These are phyloP conservation scores for Mycena rebaudengoi DNA, from an alignment of 768 basidiomycete species.

Conservation along the genomic window DNA sequence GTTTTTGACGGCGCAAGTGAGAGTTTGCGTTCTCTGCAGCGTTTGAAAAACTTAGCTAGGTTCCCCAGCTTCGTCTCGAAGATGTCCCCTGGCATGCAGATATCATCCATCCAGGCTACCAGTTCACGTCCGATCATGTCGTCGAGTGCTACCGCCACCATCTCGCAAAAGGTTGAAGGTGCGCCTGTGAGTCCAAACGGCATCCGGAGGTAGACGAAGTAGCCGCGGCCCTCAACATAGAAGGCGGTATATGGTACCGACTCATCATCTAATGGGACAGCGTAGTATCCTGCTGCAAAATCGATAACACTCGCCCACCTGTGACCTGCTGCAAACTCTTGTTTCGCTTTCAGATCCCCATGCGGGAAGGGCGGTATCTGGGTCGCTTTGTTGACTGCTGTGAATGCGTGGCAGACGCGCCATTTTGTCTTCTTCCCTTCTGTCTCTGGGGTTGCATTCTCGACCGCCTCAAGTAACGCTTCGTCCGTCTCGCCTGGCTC, in stretches of 20 bases:
- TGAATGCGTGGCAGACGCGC: too few relatives aligned
- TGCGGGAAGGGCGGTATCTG: slow-evolving; percentile 40
- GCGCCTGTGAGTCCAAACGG: slow-evolving; percentile 32
- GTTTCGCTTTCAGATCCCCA: slow-evolving; percentile 48
- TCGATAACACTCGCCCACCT: slow-evolving; percentile 44
- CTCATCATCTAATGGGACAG: slow-evolving; percentile 25
- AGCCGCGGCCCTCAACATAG: slow-evolving; percentile 47
- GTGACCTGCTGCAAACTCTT: slow-evolving; percentile 44
- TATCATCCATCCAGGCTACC: slow-evolving; percentile 18
- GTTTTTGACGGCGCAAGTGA: slow-evolving; percentile 15
- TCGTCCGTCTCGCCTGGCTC: slow-evolving; percentile 5
- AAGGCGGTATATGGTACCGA: slow-evolving; percentile 41
- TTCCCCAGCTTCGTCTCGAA: slow-evolving; percentile 11
- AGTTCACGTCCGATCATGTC: slow-evolving; percentile 20
- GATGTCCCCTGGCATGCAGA: slow-evolving; percentile 6
- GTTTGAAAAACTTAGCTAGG: slow-evolving; percentile 4
- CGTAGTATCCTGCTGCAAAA: slow-evolving; percentile 47
- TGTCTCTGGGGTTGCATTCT: too few relatives aligned
- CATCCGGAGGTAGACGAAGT: slow-evolving; percentile 28
- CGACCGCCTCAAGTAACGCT: slow-evolving; percentile 1
- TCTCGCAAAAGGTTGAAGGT: slow-evolving; percentile 24
- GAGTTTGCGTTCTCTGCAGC: slow-evolving; percentile 5
- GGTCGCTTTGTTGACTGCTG: neutral
- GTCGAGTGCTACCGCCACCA: slow-evolving; percentile 20
- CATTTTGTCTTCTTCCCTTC: too few relatives aligned